phyloP scores from a whole-genome alignment of 2,329 filamentous ascomycete species.

The Aspergillus udagawae region DNA sequence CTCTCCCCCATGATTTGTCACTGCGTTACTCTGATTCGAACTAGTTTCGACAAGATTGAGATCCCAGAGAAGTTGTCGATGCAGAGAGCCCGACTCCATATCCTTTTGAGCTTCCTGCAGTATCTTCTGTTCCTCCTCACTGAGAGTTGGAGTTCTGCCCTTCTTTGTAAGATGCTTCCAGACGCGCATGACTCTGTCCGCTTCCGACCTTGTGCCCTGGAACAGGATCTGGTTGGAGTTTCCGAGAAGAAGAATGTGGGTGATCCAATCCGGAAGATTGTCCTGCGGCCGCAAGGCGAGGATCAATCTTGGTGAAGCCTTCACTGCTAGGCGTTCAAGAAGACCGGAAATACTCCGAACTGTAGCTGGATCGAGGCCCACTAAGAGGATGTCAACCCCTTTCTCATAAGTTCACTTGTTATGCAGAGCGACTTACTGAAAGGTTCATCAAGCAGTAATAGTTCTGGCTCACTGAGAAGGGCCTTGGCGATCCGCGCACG shows the following conservation, averaged over 20 bases:
- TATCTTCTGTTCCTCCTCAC: conserved; percentile 6
- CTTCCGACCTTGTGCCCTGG: conserved; percentile 62
- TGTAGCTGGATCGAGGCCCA: conserved; percentile 88
- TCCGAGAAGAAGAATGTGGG: conserved; percentile 70
- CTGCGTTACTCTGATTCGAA: conserved; percentile 7
- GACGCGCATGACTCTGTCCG: conserved; percentile 44
- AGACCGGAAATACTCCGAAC: conserved; percentile 67
- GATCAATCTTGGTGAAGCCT: conserved; percentile 66
- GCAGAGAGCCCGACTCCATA: conserved; percentile 19
- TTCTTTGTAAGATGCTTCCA: conserved; percentile 23
- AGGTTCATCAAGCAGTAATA: conserved; percentile 84
- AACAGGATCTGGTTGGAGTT: conserved; percentile 61
- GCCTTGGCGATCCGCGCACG: conserved; percentile 85
- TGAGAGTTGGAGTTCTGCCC: not conserved
- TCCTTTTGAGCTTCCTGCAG: conserved; percentile 10
- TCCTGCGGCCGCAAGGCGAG: conserved; percentile 82
- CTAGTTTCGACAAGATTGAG: conserved; percentile 17
- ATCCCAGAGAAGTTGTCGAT: conserved; percentile 23
- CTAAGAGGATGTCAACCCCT: conserved; percentile 28
- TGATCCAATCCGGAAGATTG: conserved; percentile 83
- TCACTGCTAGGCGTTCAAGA: conserved; percentile 63
- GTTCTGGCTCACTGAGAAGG: conserved; percentile 70
- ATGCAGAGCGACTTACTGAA: conserved; percentile 58
- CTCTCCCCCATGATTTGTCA: conserved; percentile 51
- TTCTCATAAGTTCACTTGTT: conserved; percentile 2